A percentile compares a stretch with the other conserved stretches of the same genome.
Evolutionary conservation across 148 eudicot genomes (phyloP).

Genomic region (Cornus florida): DNA sequence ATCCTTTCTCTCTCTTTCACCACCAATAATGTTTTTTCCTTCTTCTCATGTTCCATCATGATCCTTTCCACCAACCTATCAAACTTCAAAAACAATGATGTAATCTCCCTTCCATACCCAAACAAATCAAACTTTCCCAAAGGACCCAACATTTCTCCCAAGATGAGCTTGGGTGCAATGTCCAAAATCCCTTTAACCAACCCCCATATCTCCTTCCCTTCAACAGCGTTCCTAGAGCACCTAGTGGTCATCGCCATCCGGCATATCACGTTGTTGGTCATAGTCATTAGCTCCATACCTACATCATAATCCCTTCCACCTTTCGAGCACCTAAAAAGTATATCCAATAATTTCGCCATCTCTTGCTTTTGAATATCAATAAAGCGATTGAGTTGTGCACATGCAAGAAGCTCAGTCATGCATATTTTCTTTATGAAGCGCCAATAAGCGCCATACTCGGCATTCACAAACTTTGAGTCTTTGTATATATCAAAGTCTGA

Average conservation of each 20-base stretch:
- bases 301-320: slow-evolving; percentile 11
- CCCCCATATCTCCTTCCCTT: background rate
- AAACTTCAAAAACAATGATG: slow-evolving; percentile 8
- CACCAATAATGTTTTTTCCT: background rate
- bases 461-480: slow-evolving; percentile 12
- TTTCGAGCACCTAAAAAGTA: slow-evolving; percentile 7
- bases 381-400: slow-evolving; percentile 19
- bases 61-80: slow-evolving; percentile 28
- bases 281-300: slow-evolving; percentile 19
- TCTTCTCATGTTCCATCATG: background rate
- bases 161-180: background rate
- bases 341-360: slow-evolving; percentile 14
- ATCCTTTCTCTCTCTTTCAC: slow-evolving; percentile 17
- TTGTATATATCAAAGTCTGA: slow-evolving; percentile 2
- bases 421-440: slow-evolving; percentile 26
- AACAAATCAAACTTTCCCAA: slow-evolving; percentile 15
- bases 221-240: background rate
- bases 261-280: slow-evolving; percentile 27
- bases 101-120: slow-evolving; percentile 22
- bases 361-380: slow-evolving; percentile 18
- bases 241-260: slow-evolving; percentile 29
- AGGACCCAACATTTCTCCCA: background rate
- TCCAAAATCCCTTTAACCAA: background rate
- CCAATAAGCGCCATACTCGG: slow-evolving; percentile 30
- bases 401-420: slow-evolving; percentile 19